These are phyloP conservation scores for Ophiostoma sp. DNA, from an alignment of 2,329 filamentous ascomycete genomes.

Conservation along the genomic window DNA sequence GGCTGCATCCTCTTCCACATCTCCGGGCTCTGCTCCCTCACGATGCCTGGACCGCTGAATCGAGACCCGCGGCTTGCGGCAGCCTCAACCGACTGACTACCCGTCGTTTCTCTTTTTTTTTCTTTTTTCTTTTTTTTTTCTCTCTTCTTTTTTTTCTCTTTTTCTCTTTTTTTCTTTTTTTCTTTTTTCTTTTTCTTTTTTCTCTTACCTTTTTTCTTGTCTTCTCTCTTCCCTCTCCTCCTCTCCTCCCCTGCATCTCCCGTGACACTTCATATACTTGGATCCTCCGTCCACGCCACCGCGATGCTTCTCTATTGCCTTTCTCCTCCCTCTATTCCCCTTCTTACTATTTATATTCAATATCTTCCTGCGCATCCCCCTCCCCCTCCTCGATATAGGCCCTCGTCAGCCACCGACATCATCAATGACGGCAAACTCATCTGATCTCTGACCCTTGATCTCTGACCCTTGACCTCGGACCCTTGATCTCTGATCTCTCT, in stretches of 20 bases:
- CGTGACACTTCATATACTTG: not conserved
- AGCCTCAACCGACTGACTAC: not conserved
- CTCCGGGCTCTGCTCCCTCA: not conserved
- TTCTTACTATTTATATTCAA: not conserved
- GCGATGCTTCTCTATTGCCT: not conserved
- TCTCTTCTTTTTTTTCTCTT: not conserved
- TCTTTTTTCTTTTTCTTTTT: too few relatives aligned
- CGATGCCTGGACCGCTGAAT: slow-evolving; percentile 1
- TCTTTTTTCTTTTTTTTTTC: not conserved
- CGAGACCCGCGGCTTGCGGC: slow-evolving; percentile 4
- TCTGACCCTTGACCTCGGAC: not conserved
- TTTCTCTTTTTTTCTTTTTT: not conserved
- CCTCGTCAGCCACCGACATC: not conserved
- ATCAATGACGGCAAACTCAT: not conserved
- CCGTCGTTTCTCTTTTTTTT: not conserved
- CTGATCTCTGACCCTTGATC: not conserved
- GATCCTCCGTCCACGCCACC: not conserved
- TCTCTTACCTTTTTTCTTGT: not conserved
- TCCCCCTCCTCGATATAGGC: not conserved
- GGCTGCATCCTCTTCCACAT: not conserved
- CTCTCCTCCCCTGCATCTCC: not conserved
- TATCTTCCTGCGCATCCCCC: not conserved
- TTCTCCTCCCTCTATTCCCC: not conserved
- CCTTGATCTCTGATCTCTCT: too few relatives aligned
- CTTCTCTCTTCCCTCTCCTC: not conserved